phyloP scores from a whole-genome alignment of 148 eudicot species.

The Cornus florida region DNA sequence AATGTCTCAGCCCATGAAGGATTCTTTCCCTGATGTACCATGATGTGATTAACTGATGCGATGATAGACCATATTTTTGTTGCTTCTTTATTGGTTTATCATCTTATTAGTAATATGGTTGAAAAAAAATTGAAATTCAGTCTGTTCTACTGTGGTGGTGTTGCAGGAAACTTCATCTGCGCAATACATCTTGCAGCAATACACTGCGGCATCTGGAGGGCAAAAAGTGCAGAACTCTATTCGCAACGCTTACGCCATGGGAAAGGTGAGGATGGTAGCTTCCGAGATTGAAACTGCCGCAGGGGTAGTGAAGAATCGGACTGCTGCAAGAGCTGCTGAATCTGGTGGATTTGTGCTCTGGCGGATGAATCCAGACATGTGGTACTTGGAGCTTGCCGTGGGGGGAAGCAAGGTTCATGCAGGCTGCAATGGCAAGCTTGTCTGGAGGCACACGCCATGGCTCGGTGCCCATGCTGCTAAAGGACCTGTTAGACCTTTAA shows the following conservation, averaged over 20 bases:
- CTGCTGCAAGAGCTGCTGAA: slow-evolving; percentile 40
- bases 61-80: neutral
- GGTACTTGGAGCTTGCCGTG: slow-evolving; percentile 61
- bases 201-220: slow-evolving; percentile 60
- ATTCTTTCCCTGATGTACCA: neutral
- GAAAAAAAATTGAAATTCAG: neutral
- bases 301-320: slow-evolving; percentile 33
- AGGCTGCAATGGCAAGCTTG: slow-evolving; percentile 58
- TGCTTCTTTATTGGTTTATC: neutral
- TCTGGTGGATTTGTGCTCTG: slow-evolving; percentile 59
- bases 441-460: slow-evolving; percentile 70
- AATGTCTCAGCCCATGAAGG: no score
- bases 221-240: slow-evolving; percentile 41
- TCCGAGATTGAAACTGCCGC: slow-evolving; percentile 49
- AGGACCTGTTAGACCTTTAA: slow-evolving; percentile 53
- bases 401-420: slow-evolving; percentile 60
- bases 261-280: slow-evolving; percentile 54
- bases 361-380: slow-evolving; percentile 67
- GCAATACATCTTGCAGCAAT: slow-evolving; percentile 60
- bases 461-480: slow-evolving; percentile 59
- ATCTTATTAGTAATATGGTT: neutral
- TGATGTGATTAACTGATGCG: neutral
- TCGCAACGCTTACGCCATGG: slow-evolving; percentile 53
- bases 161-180: slow-evolving; percentile 61
- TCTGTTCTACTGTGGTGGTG: neutral